These are phyloP conservation scores for Macaranga tanarius DNA, from an alignment of 441 rosid species.

Conservation along the genomic window DNA sequence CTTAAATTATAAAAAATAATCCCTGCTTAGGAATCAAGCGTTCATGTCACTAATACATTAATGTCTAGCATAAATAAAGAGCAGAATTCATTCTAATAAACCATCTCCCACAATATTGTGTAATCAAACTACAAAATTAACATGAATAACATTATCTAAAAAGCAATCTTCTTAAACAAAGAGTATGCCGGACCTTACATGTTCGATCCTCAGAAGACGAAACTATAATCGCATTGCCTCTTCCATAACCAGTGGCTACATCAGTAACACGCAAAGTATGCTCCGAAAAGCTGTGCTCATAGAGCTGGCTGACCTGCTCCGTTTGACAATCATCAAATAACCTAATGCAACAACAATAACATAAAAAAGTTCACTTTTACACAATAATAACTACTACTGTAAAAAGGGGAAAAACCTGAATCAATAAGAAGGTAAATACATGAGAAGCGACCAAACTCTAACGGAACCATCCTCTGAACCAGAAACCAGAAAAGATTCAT, in stretches of 20 bases:
- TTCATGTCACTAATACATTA: too few species aligned
- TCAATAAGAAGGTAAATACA: conserved; percentile 33
- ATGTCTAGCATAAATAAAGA: neutral
- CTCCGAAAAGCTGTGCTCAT: conserved; percentile 57
- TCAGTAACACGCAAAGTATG: conserved; percentile 70
- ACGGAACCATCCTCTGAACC: conserved; percentile 81
- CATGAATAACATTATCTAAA: neutral
- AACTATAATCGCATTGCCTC: conserved; percentile 64
- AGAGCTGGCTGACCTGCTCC: conserved; percentile 54
- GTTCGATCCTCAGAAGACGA: conserved; percentile 85
- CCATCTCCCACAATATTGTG: neutral
- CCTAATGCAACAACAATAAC: conserved; percentile 37
- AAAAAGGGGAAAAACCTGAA: conserved; percentile 3
- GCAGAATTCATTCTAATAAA: neutral
- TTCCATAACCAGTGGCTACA: conserved; percentile 66
- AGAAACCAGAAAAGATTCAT: conserved; percentile 69
- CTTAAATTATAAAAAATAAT: neutral
- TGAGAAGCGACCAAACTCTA: conserved; percentile 80
- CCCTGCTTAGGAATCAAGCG: conserved; percentile 1
- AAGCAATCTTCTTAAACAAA: conserved; percentile 13
- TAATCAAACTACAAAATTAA: neutral
- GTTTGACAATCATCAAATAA: conserved; percentile 61
- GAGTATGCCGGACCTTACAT: conserved; percentile 61
- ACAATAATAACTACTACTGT: neutral
- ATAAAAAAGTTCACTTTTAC: conserved; percentile 7